Conservation (phyloP, 2,329 filamentous ascomycete species). For the Aspergillus latus region DNA sequence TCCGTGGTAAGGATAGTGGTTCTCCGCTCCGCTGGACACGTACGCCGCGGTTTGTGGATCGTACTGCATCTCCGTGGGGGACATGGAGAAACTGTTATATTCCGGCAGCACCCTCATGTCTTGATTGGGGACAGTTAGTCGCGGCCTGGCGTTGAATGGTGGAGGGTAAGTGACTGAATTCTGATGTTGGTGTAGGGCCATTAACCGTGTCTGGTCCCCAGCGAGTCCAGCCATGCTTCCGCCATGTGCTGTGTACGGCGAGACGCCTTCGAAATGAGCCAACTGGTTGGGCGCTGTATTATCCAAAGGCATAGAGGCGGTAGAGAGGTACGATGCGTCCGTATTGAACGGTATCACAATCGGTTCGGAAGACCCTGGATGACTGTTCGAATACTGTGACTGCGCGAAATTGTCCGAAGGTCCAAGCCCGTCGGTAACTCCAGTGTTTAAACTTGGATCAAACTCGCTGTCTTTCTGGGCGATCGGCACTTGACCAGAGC, state of each 20-base stretch:
- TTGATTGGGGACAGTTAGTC: slow-evolving; percentile 22
- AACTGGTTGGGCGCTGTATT: slow-evolving; percentile 31
- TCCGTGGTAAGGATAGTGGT: slow-evolving; percentile 21
- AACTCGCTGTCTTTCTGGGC: slow-evolving; percentile 10
- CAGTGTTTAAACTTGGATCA: slow-evolving; percentile 13
- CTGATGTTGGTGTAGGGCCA: slow-evolving; percentile 26
- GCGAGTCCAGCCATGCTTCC: slow-evolving; percentile 5
- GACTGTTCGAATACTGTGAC: slow-evolving; percentile 10
- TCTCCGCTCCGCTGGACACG: slow-evolving; percentile 26
- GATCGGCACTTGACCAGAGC: slow-evolving; percentile 10
- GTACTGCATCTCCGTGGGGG: slow-evolving; percentile 27
- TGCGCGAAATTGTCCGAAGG: slow-evolving; percentile 16
- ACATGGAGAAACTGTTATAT: slow-evolving; percentile 26
- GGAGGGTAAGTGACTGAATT: slow-evolving; percentile 36
- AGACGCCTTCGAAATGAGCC: slow-evolving; percentile 22
- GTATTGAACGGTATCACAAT: slow-evolving; percentile 16
- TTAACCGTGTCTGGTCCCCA: slow-evolving; percentile 20
- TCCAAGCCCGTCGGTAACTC: slow-evolving; percentile 9
- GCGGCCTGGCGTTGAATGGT: slow-evolving; percentile 29
- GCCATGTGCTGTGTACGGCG: slow-evolving; percentile 6
- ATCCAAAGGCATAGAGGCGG: slow-evolving; percentile 26
- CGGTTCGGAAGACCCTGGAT: slow-evolving; percentile 11
- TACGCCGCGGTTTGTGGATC: slow-evolving; percentile 26
- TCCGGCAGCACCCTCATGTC: slow-evolving; percentile 24
- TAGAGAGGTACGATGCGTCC: slow-evolving; percentile 16